These are phyloP conservation scores for Pseudocercospora musae DNA, from an alignment of 2,329 filamentous ascomycete species.

Conservation along the genomic window DNA sequence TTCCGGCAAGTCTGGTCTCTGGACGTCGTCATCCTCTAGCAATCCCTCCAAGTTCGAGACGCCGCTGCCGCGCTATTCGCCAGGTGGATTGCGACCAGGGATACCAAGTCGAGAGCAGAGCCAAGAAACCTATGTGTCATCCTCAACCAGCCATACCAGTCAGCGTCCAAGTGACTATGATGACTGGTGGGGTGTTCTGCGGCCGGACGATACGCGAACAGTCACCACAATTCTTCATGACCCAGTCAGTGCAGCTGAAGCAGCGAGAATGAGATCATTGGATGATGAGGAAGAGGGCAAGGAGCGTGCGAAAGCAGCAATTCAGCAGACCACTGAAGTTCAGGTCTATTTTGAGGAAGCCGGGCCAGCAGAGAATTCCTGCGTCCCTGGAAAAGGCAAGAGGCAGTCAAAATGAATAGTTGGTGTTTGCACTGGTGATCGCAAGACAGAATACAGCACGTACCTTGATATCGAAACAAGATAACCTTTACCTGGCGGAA, in stretches of 20 bases:
- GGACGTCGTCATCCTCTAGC: constrained; percentile 3
- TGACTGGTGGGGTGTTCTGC: constrained; percentile 9
- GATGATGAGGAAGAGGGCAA: neutral
- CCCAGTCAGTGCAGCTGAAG: constrained; percentile 7
- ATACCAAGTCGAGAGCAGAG: neutral
- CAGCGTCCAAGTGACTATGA: constrained; percentile 2
- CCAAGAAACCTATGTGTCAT: neutral
- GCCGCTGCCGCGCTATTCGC: neutral
- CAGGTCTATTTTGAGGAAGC: constrained; percentile 11
- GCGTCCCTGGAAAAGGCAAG: neutral
- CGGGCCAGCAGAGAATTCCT: neutral
- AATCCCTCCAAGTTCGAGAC: neutral
- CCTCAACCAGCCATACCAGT: neutral
- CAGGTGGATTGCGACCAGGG: neutral
- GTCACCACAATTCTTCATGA: constrained; percentile 15
- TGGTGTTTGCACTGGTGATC: neutral
- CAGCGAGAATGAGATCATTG: neutral
- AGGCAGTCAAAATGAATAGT: neutral
- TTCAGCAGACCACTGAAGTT: constrained; percentile 16
- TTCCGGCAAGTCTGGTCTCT: constrained; percentile 1
- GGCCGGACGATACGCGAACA: constrained; percentile 12
- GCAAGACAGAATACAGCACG: neutral
- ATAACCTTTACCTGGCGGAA: neutral
- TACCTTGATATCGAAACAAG: neutral
- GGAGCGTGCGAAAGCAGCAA: neutral